Percentiles rank a stretch among this genome's conserved stretches.
These are phyloP conservation scores for Caryopteris hybrid DNA, from an alignment of 305 asterid genomes.

Conservation along the genomic window DNA sequence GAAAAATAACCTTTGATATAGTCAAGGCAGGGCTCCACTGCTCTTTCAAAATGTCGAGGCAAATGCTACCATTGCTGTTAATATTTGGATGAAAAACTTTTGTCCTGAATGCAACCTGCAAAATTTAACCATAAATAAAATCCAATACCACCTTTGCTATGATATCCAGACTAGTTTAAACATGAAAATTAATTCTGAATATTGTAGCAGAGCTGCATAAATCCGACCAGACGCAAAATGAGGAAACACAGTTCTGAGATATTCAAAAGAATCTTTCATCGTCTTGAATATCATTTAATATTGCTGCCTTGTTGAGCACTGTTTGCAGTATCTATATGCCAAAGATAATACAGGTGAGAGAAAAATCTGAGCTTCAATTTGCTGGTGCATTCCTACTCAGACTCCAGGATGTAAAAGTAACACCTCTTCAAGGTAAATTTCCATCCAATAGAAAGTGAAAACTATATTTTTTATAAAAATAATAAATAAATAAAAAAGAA, in stretches of 20 bases:
- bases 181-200: slow-evolving; percentile 11
- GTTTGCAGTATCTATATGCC: neutral
- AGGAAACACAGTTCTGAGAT: neutral
- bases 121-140: neutral
- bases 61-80: slow-evolving; percentile 65
- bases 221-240: neutral
- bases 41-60: slow-evolving; percentile 64
- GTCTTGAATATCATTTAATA: no score
- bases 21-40: slow-evolving; percentile 80
- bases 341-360: neutral
- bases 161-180: slow-evolving; percentile 8
- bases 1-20: slow-evolving; percentile 48
- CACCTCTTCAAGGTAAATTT: neutral
- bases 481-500: no score
- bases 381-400: neutral
- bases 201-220: no score
- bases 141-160: neutral
- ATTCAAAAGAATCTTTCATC: neutral
- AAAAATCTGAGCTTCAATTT: neutral
- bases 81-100: slow-evolving; percentile 68
- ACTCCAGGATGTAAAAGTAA: neutral
- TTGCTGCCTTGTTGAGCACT: neutral
- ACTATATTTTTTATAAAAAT: no score
- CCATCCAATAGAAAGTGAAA: neutral
- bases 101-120: no score